Evolutionary conservation across 2,329 filamentous ascomycete genomes (phyloP), one percentile per base, ranked within the genome.

Genomic region (Grosmannia clavigera): DNA sequence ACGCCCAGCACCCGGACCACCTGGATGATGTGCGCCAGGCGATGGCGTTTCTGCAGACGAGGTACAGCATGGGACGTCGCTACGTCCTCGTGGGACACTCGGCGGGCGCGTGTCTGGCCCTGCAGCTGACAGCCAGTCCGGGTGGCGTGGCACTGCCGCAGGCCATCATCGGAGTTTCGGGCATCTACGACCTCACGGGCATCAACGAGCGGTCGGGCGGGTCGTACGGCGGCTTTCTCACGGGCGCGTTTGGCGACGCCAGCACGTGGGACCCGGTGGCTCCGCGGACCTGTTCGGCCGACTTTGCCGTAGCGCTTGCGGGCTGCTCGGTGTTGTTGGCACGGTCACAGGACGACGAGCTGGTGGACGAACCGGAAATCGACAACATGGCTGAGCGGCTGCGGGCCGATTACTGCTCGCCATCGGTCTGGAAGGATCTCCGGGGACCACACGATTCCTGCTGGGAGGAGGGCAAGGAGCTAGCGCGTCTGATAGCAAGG

Each of bases 161-260:
- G 11, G 31, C 46, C 11, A 25, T 58, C n/a, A 27, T 58, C 7
- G 56, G 43, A 19, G 56, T 58, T 2, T n/a, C 56, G 2, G 56
- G 56, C 56, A 35, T 58, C 22, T 58, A 58, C 31, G 56, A 58
- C n/a, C 22, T 58, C 14, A 51, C 46, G 16, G 56, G 56, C 46
- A 51, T 58, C 56, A 58, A 58, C 56, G 19, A 10, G 56, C 56
- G 56, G 11, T 35, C 33, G 19, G 43, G 31, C 11, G 56, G 56
- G 19, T 48, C 43, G 0, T 58, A 58, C n/a, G 29, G 46, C 29
- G 56, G 56, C 29, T 58, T 58, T 27, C 29, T 58, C 2, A 14
- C 27, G 9, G 56, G 43, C 3, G 56, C 56, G 14, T 58, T 58
- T 58, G 56, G 56, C 10, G 46, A 58, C 5, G 19, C 43, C 29